Percentiles rank a stretch among this genome's conserved stretches.
These are phyloP conservation scores for Fraxinus sp. DNA, from an alignment of 305 asterid genomes.

Conservation along the genomic window DNA sequence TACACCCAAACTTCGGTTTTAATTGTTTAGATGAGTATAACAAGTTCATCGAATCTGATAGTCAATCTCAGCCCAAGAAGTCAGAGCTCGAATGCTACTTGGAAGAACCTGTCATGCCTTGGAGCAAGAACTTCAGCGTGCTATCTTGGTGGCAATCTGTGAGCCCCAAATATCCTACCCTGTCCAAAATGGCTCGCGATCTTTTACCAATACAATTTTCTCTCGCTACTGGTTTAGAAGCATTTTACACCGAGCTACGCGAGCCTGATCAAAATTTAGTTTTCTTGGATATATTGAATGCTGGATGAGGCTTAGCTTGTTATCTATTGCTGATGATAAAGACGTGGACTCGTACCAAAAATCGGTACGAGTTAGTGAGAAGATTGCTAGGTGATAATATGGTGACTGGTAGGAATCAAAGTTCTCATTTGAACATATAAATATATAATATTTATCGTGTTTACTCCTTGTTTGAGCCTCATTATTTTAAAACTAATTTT, in stretches of 20 bases:
- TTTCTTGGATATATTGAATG: not conserved
- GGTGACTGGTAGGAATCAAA: not conserved
- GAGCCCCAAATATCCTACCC: conserved; percentile 29
- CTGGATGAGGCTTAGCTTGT: not conserved
- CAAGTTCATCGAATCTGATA: conserved; percentile 17
- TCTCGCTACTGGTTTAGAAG: conserved; percentile 20
- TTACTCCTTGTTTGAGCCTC: not conserved
- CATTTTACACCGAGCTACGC: conserved; percentile 11
- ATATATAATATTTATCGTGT: not conserved
- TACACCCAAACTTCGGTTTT: conserved; percentile 9
- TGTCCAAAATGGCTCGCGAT: conserved; percentile 35
- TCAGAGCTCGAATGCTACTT: conserved; percentile 32
- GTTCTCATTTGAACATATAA: not conserved
- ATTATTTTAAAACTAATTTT: too few species aligned
- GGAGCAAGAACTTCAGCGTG: conserved; percentile 28
- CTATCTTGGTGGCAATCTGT: conserved; percentile 32
- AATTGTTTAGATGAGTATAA: conserved; percentile 26
- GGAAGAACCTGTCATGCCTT: conserved; percentile 32
- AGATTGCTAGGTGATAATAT: not conserved
- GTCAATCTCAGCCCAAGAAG: conserved; percentile 4
- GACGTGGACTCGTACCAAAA: not conserved
- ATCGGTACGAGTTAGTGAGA: not conserved
- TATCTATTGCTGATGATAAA: not conserved
- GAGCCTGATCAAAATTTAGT: conserved; percentile 14
- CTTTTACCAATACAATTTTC: conserved; percentile 32